Evolutionary conservation across 192 early-diverging fungal species (phyloP).

Genomic region (Entomortierella beljakovae): DNA sequence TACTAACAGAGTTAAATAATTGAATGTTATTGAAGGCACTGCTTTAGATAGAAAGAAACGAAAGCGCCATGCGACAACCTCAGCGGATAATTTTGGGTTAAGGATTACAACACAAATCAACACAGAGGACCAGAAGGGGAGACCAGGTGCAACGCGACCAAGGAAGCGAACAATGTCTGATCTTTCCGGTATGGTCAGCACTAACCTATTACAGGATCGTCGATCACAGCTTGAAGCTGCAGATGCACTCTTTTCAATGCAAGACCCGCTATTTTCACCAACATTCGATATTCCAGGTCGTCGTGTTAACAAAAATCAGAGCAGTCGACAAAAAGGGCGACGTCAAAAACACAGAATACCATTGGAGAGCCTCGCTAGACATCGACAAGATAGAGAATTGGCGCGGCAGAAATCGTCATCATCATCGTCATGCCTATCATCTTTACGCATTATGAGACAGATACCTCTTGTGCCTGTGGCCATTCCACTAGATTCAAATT

Average conservation of each 20-base stretch:
- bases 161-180: conserved; percentile 50
- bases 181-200: conserved; percentile 39
- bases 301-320: background rate
- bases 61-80: conserved; percentile 18
- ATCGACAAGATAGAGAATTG: conserved; percentile 11
- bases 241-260: conserved; percentile 44
- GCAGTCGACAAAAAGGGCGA: background rate
- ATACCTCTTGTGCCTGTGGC: background rate
- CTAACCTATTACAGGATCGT: conserved; percentile 6
- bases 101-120: conserved; percentile 15
- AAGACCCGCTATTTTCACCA: conserved; percentile 18
- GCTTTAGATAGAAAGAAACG: conserved; percentile 40
- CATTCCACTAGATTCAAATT: background rate
- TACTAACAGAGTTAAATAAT: background rate
- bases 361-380: conserved; percentile 24
- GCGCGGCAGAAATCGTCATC: background rate
- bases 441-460: conserved; percentile 3
- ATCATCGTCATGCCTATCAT: background rate
- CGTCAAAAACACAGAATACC: conserved; percentile 5
- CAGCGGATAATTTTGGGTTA: conserved; percentile 12
- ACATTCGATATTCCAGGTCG: background rate
- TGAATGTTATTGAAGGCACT: background rate
- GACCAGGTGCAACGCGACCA: conserved; percentile 11
- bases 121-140: conserved; percentile 6
- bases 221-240: conserved; percentile 42